These are phyloP conservation scores for Musa itinerans DNA, from an alignment of 176 grass and related monocot genomes.

Conservation along the genomic window DNA sequence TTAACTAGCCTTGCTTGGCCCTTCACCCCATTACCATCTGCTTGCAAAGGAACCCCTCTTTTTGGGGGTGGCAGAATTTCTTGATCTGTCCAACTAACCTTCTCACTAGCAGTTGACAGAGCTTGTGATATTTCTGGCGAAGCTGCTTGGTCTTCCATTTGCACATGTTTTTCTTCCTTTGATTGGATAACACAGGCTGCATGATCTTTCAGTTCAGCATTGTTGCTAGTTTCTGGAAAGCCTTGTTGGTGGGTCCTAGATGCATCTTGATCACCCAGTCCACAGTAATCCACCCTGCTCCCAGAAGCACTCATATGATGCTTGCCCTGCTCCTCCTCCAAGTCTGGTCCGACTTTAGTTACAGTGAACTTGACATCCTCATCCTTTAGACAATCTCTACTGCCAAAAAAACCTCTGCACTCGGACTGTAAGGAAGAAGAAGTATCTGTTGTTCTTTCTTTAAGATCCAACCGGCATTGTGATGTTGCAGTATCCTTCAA, in stretches of 20 bases:
- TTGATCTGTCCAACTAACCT: constrained; percentile 28
- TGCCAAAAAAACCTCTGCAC: constrained; percentile 22
- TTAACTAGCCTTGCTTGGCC: constrained; percentile 9
- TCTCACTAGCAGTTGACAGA: constrained; percentile 24
- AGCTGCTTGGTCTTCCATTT: constrained; percentile 31
- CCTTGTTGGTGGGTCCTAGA: constrained; percentile 31
- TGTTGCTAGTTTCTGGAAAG: constrained; percentile 30
- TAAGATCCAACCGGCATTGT: constrained; percentile 33
- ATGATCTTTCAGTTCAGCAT: constrained; percentile 25
- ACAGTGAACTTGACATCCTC: constrained; percentile 31
- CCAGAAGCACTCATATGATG: constrained; percentile 7
- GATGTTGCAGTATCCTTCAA: constrained; percentile 45
- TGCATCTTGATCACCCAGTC: constrained; percentile 32
- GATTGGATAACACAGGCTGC: constrained; percentile 12
- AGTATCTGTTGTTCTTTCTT: constrained; percentile 21
- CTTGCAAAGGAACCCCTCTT: constrained; percentile 33
- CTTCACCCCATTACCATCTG: constrained; percentile 31
- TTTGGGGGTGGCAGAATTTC: constrained; percentile 24
- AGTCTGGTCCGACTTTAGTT: constrained; percentile 24
- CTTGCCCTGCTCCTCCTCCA: constrained; percentile 32
- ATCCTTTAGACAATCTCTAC: constrained; percentile 24
- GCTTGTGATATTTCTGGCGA: constrained; percentile 14
- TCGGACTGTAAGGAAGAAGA: constrained; percentile 16
- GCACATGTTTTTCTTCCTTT: constrained; percentile 19
- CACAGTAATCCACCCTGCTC: background rate